Evolutionary conservation across 2,329 filamentous ascomycete species (phyloP).

Genomic region (Plectosphaerella plurivora): DNA sequence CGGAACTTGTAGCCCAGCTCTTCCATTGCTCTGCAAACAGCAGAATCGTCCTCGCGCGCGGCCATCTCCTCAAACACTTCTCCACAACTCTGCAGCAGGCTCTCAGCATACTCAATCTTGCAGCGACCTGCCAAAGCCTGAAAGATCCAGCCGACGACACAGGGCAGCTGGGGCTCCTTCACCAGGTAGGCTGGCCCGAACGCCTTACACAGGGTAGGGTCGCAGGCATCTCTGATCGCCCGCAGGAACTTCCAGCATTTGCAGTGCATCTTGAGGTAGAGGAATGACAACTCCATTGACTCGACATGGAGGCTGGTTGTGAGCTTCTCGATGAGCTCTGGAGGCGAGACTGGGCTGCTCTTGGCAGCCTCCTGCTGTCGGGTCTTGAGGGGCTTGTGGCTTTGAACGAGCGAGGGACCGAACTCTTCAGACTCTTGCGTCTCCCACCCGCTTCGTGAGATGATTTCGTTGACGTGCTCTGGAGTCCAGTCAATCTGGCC

Average conservation of each 20-base stretch:
- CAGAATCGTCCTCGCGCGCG: neutral
- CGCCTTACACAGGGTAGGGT: constrained; percentile 22
- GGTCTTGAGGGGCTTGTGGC: neutral
- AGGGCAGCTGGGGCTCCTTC: constrained; percentile 28
- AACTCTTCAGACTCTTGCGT: neutral
- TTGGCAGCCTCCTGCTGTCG: neutral
- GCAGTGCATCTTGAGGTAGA: constrained; percentile 35
- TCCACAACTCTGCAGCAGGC: neutral
- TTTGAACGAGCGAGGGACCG: neutral
- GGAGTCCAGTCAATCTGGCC: constrained; percentile 20
- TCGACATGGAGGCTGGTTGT: constrained; percentile 28
- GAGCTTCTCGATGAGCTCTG: neutral
- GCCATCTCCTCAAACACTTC: neutral
- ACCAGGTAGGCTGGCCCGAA: too few species aligned
- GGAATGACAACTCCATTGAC: constrained; percentile 28
- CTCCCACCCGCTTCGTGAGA: constrained; percentile 21
- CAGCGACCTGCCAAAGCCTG: neutral
- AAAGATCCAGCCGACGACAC: neutral
- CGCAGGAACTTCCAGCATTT: constrained; percentile 33
- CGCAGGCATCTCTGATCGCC: constrained; percentile 21
- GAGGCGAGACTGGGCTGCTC: neutral
- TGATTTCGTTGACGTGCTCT: constrained; percentile 28
- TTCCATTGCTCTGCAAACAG: neutral
- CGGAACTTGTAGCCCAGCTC: neutral
- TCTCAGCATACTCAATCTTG: neutral